Evolutionary conservation across 331 rosid species (phyloP).

Genomic region (Acacia pycnantha): DNA sequence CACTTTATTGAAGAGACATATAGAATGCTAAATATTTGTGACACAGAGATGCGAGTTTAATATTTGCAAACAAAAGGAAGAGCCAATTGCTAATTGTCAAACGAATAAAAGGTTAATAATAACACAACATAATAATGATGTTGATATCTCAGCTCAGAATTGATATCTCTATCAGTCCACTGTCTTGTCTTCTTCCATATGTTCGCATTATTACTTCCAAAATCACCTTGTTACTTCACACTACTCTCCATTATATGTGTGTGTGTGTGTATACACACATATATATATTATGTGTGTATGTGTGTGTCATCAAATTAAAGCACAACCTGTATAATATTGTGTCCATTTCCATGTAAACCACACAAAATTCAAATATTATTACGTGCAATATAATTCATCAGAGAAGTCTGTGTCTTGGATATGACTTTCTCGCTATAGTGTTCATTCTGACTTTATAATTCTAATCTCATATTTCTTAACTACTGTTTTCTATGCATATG

Average conservation of each 20-base stretch:
- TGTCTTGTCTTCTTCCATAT: neutral
- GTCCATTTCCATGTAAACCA: neutral
- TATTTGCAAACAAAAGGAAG: slow-evolving; percentile 6
- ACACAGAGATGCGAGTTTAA: neutral
- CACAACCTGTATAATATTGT: neutral
- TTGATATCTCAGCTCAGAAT: neutral
- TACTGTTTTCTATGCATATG: neutral
- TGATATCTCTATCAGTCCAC: neutral
- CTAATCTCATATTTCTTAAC: neutral
- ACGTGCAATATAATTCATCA: neutral
- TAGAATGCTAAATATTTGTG: neutral
- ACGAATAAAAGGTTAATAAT: neutral
- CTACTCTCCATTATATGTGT: neutral
- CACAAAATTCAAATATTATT: neutral
- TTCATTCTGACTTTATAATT: neutral
- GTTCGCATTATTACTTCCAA: neutral
- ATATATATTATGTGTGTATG: too few relatives aligned
- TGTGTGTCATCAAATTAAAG: neutral
- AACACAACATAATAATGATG: neutral
- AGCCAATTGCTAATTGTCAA: neutral
- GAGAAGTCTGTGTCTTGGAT: neutral
- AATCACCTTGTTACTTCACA: neutral
- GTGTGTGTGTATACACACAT: too few relatives aligned
- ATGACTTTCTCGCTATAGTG: neutral
- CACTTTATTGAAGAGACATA: neutral